phyloP scores from a whole-genome alignment of 75 land plant genomes.

The Pinus tabuliformis region DNA sequence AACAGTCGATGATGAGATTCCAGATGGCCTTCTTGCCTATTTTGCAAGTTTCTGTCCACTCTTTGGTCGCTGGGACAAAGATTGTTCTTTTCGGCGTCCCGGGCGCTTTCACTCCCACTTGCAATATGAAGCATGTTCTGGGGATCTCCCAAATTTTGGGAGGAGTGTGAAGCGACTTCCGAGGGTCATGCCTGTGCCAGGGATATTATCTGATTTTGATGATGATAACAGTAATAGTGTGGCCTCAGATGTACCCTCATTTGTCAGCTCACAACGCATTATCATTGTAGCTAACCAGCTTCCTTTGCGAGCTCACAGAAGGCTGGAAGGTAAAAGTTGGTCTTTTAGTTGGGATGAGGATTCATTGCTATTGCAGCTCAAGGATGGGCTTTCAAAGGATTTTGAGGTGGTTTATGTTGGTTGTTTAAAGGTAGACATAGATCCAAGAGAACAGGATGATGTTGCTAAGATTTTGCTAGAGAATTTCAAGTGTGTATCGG shows the following conservation, averaged over 20 bases:
- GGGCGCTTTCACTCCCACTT: too few species aligned
- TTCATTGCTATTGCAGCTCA: constrained; percentile 51
- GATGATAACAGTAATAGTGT: constrained; percentile 33
- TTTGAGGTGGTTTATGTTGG: constrained; percentile 75
- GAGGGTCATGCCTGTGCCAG: constrained; percentile 48
- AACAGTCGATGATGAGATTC: too few species aligned
- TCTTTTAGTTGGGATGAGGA: constrained; percentile 69
- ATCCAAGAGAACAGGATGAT: constrained; percentile 68
- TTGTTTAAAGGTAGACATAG: constrained; percentile 64
- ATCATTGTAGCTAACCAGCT: constrained; percentile 77
- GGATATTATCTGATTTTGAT: constrained; percentile 36
- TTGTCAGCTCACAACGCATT: constrained; percentile 28
- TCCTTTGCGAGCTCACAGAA: constrained; percentile 53
- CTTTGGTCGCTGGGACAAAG: too few species aligned
- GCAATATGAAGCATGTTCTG: background rate
- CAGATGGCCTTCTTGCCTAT: too few species aligned
- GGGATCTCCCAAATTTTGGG: constrained; percentile 20
- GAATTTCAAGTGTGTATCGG: constrained; percentile 71
- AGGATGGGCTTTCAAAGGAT: constrained; percentile 62
- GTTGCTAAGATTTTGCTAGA: constrained; percentile 55
- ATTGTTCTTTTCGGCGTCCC: too few species aligned
- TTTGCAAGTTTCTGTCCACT: too few species aligned
- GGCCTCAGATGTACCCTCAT: constrained; percentile 28
- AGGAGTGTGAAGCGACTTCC: constrained; percentile 33
- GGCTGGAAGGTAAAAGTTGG: constrained; percentile 39